Base-by-base conservation (phyloP, 2,329 filamentous ascomycete species). In the Thermoascus crustaceus region DNA sequence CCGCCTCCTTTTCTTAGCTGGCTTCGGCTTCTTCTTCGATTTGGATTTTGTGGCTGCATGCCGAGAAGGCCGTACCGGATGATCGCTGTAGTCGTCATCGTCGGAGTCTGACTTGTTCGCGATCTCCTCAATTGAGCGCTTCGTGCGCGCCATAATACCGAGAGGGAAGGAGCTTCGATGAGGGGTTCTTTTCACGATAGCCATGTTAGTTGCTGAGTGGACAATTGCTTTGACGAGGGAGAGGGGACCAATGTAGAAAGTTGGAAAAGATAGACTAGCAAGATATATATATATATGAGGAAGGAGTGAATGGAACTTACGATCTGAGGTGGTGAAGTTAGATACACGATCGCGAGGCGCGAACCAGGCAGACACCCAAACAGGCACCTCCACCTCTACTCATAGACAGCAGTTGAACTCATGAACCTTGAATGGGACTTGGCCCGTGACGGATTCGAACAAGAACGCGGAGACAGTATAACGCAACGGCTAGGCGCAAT, bases 71-170 rank as follows among this genome's bases (percentile, higher is more conserved):
- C 54, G 53, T 4, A 47, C 49, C 6, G 46, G 45, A 23, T 60
- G 60, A 34, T 65, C 60, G 34, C 47, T 57, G 48, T 67, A 69
- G 42, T 69, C 65, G 26, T 60, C 58, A 31, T 69, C 66, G 17
- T 64, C 52, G 5, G 64, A 63, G 41, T 67, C 64, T 6, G 65
- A 66, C 37, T 60, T 61, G 39, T 56, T 58, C 34, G 48, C 62
- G 30, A 65, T 46, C 43, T 67, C 65, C 47, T 65, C 64, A 29
- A 66, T 44, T 21, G 59, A 54, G 36, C 64, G 61, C 48, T 67
- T 67, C 25, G 48, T 35, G 37, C 50, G 53, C 39, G 53, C 47
- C 60, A 63, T 61, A 38, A 24, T 49, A 50, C 30, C 33, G 41
- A 30, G 32, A 30, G 17, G 32, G 32, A 24, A 18, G 30, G 32